Evolutionary conservation across 768 basidiomycete species (phyloP), one percentile per base, ranked within the genome.

Genomic region (Leccinum imitatum): DNA sequence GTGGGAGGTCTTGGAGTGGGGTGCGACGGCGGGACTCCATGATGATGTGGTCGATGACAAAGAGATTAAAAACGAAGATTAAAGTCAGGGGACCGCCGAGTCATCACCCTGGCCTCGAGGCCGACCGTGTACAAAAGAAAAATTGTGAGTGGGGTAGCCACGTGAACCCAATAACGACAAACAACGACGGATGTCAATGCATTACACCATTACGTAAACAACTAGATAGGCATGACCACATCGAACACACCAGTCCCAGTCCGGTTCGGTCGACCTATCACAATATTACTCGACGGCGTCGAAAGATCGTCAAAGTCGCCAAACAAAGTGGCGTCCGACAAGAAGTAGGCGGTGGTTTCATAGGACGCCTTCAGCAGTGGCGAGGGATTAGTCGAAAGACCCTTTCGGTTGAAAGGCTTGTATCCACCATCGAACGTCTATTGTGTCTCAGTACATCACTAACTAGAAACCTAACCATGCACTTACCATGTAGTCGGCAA

Each of bases 401-500:
- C 97, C 63, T 90, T 93, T 50, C 97, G 89, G 75, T 98, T 99
- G 79, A 98, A 99, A 2, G 97, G 94, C 76, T 93, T 96, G 80
- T 95, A 99, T 30, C 90, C 94, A 31, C 97, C 97, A 57, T 98
- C 95, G 72, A 94, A 98, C 0, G 97, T 98, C 96, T 98, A 56
- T 23, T 21, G 37, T 39, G 11, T 27, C 30, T 63, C n/a, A 50
- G 52, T 17, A 27, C 27, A 27, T 13, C 3, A 11, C 41, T 23
- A 44, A 41, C 31, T 25, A 54, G 59, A 54, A 35, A 14, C 9
- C 9, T 21, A 14, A 27, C 14, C 41, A 31, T 31, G 21, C 33
- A 69, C 89, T 65, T 69, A 96, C 96, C 97, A 99, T 99, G 73
- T 98, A 99, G 74, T 99, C 97, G 14, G 97, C 97, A 72, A 99